phyloP scores from a whole-genome alignment of 192 early-diverging fungal species.

The Umbelopsis vinacea region DNA sequence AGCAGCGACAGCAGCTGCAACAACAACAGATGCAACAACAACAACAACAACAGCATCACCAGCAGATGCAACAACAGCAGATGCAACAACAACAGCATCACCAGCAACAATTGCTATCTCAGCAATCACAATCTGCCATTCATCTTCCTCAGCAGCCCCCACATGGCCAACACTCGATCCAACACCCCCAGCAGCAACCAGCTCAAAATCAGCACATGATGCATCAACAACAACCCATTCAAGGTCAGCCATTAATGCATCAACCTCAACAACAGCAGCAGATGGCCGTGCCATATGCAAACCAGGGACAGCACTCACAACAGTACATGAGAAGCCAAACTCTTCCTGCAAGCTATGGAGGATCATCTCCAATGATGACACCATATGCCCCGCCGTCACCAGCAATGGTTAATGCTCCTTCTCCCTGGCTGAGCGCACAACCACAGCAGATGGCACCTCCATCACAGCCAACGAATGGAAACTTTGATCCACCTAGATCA shows the following conservation, averaged over 20 bases:
- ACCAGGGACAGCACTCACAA: neutral
- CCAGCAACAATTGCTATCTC: neutral
- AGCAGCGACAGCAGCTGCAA: neutral
- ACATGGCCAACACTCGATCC: no score
- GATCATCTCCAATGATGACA: constrained; percentile 18
- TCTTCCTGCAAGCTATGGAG: neutral
- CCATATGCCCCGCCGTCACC: constrained; percentile 4
- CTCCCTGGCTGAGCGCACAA: neutral
- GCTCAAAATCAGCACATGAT: neutral
- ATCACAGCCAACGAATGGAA: neutral
- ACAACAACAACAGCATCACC: neutral
- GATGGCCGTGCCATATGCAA: no score
- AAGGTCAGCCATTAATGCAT: neutral
- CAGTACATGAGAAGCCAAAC: constrained; percentile 19
- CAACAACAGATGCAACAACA: neutral
- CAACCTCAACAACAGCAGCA: neutral
- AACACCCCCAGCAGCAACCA: neutral
- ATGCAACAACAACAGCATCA: neutral
- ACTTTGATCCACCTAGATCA: constrained; percentile 17
- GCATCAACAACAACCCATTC: neutral
- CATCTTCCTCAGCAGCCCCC: no score
- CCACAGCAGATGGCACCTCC: neutral
- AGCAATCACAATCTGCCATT: no score
- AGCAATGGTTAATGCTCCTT: neutral
- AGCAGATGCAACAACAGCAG: neutral